Evolutionary conservation across 2,329 filamentous ascomycete species (phyloP), one percentile per base, ranked within the genome.

Genomic region (Pseudogymnoascus sp.): DNA sequence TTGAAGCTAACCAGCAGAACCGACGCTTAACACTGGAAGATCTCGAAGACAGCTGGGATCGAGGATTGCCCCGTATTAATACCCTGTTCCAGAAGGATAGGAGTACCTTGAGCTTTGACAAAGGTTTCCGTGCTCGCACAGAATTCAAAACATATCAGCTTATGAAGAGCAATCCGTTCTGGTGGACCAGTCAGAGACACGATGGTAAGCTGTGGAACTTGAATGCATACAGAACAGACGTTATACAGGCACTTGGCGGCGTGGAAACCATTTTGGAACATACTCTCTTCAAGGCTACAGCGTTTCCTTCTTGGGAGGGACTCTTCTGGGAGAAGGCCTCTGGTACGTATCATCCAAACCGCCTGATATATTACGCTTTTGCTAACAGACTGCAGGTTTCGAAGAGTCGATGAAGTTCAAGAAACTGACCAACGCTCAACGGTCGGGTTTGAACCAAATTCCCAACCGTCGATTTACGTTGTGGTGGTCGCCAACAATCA

Each of bases 81-180:
- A 99, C 95, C 0, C 82, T 99, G 1, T 99, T 99, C 86, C 95
- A 99, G 75, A 99, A 99, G 76, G 95, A 99, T 71, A 85, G 95
- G 71, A 97, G 92, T 75, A 99, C 95, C 0, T 83, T 99, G 67
- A 96, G 91, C 72, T 99, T 99, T 72, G 95, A 99, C 79, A 99
- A 99, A 78, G 95, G 95, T 63, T 99, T 97, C 87, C 88, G 95
- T 69, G 87, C 93, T 13, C 85, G 95, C 62, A 91, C 93, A 10
- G 95, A 99, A 75, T 99, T 99, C 81, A 99, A 99, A 81, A 87
- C 95, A 31, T 99, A 97, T 74, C 93, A 97, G 75, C 82, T 97
- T 65, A 97, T 99, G 93, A 97, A 96, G 85, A 96, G 89, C 77
- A 97, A 97, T 74, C 95, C 95, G 0, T 97, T 97, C 82, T 97